A percentile compares a stretch with the other conserved stretches of the same genome.
phyloP scores from a whole-genome alignment of 2,329 filamentous ascomycete genomes.

The Exophiala calicioides region DNA sequence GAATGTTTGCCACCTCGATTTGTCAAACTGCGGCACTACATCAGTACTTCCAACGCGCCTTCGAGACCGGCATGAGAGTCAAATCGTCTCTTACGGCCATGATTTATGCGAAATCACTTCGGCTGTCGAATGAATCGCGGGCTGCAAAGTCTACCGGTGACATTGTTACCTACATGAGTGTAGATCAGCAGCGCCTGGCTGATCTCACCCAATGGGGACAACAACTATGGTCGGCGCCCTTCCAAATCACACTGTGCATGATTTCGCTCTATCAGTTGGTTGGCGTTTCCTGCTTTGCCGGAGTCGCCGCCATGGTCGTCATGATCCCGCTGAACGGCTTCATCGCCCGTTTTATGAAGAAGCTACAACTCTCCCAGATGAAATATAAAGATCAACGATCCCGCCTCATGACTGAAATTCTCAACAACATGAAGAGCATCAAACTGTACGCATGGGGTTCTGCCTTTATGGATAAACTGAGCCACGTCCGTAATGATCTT shows the following conservation, averaged over 20 bases:
- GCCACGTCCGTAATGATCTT: conserved; percentile 91
- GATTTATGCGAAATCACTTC: conserved; percentile 90
- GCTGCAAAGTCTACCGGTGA: conserved; percentile 89
- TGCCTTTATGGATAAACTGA: conserved; percentile 96
- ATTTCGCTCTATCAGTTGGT: conserved; percentile 92
- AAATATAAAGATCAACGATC: conserved; percentile 97
- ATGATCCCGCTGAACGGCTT: conserved; percentile 97
- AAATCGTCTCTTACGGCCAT: conserved; percentile 86
- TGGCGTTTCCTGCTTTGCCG: conserved; percentile 91
- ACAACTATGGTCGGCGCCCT: conserved; percentile 93
- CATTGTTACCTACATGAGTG: conserved; percentile 99
- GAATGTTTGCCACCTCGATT: conserved; percentile 87
- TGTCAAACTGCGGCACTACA: conserved; percentile 88
- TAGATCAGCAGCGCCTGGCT: conserved; percentile 91
- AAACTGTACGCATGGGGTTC: conserved; percentile 98
- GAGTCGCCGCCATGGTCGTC: conserved; percentile 89
- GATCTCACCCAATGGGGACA: conserved; percentile 94
- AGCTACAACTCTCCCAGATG: conserved; percentile 93
- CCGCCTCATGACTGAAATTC: conserved; percentile 90
- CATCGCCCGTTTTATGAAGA: conserved; percentile 91
- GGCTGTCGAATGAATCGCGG: conserved; percentile 88
- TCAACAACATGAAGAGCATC: conserved; percentile 99
- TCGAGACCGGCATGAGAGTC: conserved; percentile 95
- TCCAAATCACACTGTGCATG: conserved; percentile 96
- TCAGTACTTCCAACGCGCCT: conserved; percentile 95